Evolutionary conservation across 208 protist species (phyloP).

Genomic region (Crithidia fasciculata): DNA sequence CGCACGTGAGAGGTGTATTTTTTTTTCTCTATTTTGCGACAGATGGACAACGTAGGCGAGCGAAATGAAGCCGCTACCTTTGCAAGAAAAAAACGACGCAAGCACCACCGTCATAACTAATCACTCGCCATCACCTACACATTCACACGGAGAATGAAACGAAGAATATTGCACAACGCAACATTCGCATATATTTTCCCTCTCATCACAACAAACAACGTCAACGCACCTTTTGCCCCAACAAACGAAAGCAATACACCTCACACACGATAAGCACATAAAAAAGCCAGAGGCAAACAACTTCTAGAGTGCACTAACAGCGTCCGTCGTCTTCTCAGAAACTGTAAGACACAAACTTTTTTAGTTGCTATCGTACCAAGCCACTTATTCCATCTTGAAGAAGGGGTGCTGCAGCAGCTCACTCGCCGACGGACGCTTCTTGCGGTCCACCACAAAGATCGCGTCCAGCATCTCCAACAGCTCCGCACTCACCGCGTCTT

Average conservation of each 20-base stretch:
- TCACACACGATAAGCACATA: constrained; percentile 1
- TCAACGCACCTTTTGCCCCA: background rate
- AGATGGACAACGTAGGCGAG: too few relatives aligned
- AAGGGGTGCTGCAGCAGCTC: constrained; percentile 69
- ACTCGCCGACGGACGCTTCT: constrained; percentile 42
- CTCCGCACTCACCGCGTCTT: constrained; percentile 14
- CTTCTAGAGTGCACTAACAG: too few relatives aligned
- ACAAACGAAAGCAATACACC: background rate
- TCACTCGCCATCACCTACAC: background rate
- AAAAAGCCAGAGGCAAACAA: background rate
- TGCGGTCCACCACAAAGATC: constrained; percentile 55
- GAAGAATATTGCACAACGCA: background rate
- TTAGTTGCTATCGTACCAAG: too few relatives aligned
- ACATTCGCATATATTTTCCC: background rate
- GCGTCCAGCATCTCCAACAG: constrained; percentile 43
- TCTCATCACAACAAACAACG: background rate
- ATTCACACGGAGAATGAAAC: background rate
- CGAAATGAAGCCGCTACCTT: too few relatives aligned
- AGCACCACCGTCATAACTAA: too few relatives aligned
- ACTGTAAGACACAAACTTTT: too few relatives aligned
- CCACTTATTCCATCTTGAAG: background rate
- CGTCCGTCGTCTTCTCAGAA: too few relatives aligned
- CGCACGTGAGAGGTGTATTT: too few relatives aligned
- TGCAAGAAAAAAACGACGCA: too few relatives aligned
- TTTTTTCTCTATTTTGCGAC: too few relatives aligned